Conservation (phyloP, 495 filamentous ascomycete genomes). For the Stereocaulon alpinum region DNA sequence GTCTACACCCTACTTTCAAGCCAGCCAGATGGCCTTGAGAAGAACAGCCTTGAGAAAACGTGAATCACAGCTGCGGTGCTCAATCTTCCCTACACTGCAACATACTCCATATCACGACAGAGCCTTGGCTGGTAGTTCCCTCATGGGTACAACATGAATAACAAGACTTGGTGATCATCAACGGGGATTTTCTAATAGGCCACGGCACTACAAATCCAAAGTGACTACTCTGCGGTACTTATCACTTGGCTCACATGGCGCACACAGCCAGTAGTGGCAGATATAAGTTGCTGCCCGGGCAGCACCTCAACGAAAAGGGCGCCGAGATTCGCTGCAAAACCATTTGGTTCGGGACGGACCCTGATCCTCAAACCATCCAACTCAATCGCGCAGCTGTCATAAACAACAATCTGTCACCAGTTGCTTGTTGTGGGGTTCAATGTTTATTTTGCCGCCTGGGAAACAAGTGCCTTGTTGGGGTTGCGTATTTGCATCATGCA, state of each 20-base stretch:
- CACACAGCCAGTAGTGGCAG: not conserved
- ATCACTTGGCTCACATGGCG: not conserved
- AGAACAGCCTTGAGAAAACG: not conserved
- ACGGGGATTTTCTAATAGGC: not conserved
- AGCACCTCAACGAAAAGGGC: no score
- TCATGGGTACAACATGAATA: not conserved
- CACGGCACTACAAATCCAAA: not conserved
- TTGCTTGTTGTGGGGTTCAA: no score
- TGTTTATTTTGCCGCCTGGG: no score
- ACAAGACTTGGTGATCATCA: not conserved
- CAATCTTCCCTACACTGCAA: not conserved
- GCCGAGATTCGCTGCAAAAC: no score
- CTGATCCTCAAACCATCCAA: no score
- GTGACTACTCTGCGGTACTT: not conserved
- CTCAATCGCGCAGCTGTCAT: no score
- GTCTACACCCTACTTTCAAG: constrained; percentile 72
- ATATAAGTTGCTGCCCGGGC: no score
- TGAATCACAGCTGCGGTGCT: not conserved
- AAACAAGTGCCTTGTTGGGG: no score
- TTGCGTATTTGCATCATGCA: no score
- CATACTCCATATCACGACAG: not conserved
- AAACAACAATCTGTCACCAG: no score
- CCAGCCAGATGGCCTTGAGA: constrained; percentile 31
- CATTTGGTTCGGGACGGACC: no score
- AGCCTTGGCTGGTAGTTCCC: not conserved